Conservation (phyloP, 1,284 basidiomycete genomes). For the Rhodotorula sp. region DNA sequence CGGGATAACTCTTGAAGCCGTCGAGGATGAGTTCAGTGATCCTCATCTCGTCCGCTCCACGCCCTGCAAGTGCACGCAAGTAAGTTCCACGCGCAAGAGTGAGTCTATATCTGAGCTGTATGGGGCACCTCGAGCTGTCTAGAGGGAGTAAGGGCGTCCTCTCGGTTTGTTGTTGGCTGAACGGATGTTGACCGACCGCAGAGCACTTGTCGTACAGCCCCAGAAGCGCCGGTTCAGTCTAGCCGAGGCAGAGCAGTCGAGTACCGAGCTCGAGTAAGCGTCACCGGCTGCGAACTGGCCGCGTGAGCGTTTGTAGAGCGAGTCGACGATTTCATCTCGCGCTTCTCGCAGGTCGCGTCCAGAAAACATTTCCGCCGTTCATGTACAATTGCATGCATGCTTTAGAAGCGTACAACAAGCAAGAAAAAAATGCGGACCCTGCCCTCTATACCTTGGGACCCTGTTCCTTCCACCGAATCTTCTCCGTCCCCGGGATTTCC, state of each 20-base stretch:
- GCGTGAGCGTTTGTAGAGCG: too few species aligned
- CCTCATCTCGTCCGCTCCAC: constrained; percentile 44
- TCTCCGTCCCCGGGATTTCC: neutral
- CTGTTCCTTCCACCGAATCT: too few species aligned
- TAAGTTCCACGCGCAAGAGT: too few species aligned
- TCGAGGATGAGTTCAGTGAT: constrained; percentile 54
- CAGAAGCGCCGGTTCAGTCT: neutral
- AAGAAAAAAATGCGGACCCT: too few species aligned
- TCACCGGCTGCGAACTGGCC: too few species aligned
- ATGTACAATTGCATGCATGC: neutral
- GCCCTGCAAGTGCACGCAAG: neutral
- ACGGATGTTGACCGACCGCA: neutral
- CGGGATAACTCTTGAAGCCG: constrained; percentile 53
- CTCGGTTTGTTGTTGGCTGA: neutral
- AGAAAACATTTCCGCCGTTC: neutral
- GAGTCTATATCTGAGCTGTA: neutral
- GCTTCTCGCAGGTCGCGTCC: neutral
- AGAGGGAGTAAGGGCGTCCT: neutral
- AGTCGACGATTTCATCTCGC: too few species aligned
- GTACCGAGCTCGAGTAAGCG: too few species aligned
- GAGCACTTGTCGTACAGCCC: neutral
- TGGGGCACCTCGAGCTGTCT: neutral
- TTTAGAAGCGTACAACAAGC: neutral
- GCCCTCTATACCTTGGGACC: neutral
- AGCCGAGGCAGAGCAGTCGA: neutral